Base-by-base conservation (phyloP, 495 filamentous ascomycete genomes). In the Hypoxylon rickii region DNA sequence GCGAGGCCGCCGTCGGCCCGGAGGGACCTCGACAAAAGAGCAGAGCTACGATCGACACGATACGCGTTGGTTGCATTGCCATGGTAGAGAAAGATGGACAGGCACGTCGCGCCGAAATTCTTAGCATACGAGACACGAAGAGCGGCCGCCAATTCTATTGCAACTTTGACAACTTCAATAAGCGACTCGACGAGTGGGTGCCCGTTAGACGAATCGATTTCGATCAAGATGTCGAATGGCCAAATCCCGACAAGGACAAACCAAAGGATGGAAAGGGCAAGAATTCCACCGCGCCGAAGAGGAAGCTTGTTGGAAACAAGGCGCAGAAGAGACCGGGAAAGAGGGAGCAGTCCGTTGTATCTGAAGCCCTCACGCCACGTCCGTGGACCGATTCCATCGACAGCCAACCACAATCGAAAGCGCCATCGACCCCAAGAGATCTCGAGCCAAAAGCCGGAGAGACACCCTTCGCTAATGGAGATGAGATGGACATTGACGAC, bases 111-210 rank as follows among this genome's bases (percentile, higher is more conserved):
- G 94, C 94, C 44, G 94, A 97, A 71, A 97, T 98, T 51, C 73
- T 98, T 10, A 90, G 88, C 19, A 93, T 97, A 36, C 83, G 86
- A 63, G 88, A 88, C 42, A 86, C 88, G 6, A 93, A 94, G 63
- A 90, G 89, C 58, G 84, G 88, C 3, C 85, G 87, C 41, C 86
- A 88, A 47, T 96, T 91, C 67, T 97, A 96, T 68, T 93, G 96
- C 62, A 96, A 98, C 70, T 98, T 97, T 72, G 90, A 96, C 52
- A 95, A 97, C 59, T 98, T 96, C 83, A 98, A 98, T 76, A 98
- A 98, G 68, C 94, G 94, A 76, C 82, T 98, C 13, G 94, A 98
- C 72, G 93, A 98, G 81, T 97, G 95, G 95, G 83, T 97, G 34
- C 77, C 86, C 1, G 82, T 87, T 26, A 76, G 82, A 33, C 83